Evolutionary conservation across 2,329 filamentous ascomycete species (phyloP), one percentile per base, ranked within the genome.

Genomic region (Pestalotiopsis sp.): DNA sequence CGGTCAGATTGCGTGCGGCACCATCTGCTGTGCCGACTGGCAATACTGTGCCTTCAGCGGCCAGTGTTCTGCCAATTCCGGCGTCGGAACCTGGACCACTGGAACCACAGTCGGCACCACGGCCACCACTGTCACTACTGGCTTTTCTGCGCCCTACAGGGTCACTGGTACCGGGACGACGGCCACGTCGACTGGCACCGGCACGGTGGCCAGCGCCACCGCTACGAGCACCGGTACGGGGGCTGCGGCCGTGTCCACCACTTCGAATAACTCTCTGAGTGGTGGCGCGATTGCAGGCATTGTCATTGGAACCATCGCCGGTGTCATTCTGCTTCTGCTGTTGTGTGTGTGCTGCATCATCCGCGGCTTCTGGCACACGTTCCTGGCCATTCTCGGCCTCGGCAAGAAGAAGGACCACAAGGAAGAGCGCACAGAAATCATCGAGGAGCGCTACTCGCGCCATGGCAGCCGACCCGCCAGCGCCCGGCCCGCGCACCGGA

Each of bases 241-340:
- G 4, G 86, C 87, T 6, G 81, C 77, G 20, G 75, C 74, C 39
- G 84, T 83, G 41, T 78, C 79, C 61, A 81, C 80, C 74, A 83
- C 75, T 49, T 80, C 81, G 36, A 81, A 81, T 68, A 79, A 81
- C 58, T 73, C 75, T 36, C 85, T 95, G 67, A 92, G 90, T 74
- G 87, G 85, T 58, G 92, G 92, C 66, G 92, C 91, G 69, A 95
- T 95, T 74, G 92, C 93, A 17, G 92, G 92, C 70, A 95, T 95
- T 75, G 92, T 95, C 72, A 90, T 95, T 68, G 92, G 92, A 71
- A 87, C 89, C 12, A 84, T 95, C 63, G 86, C 87, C 14, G 92
- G 91, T 71, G 84, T 94, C 45, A 80, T 86, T 56, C 83, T 95
- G 2, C 86, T 95, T 25, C 82, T 91, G 4, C 85, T 93, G 7